phyloP scores from a whole-genome alignment of 2,329 filamentous ascomycete genomes.

The Epicoccum sorghinum region DNA sequence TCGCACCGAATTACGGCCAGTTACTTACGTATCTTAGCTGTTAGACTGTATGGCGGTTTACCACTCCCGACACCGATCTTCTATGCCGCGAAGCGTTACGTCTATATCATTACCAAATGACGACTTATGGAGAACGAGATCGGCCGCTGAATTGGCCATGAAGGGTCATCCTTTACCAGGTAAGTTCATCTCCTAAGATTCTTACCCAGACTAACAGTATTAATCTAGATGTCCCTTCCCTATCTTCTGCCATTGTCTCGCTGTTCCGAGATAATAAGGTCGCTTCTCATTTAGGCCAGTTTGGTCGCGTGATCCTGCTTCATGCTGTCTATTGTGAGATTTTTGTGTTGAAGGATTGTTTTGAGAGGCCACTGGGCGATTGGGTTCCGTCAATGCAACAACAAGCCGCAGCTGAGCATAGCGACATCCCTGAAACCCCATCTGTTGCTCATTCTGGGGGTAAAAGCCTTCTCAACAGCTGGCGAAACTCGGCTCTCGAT shows the following conservation, averaged over 20 bases:
- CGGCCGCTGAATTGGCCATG: not conserved
- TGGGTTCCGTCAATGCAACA: constrained; percentile 49
- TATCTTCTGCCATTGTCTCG: constrained; percentile 1
- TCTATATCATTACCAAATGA: constrained; percentile 4
- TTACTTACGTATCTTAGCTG: not conserved
- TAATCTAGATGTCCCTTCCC: not conserved
- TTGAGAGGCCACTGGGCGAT: constrained; percentile 47
- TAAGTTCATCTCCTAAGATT: not conserved
- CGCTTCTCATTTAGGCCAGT: constrained; percentile 51
- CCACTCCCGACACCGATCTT: constrained; percentile 8
- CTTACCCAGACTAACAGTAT: not conserved
- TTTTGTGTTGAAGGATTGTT: constrained; percentile 55
- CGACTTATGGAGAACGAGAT: not conserved
- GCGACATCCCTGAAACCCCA: constrained; percentile 48
- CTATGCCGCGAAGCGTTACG: constrained; percentile 2
- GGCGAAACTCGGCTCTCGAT: constrained; percentile 55
- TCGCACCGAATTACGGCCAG: constrained; percentile 22
- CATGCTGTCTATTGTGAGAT: constrained; percentile 58
- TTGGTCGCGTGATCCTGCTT: constrained; percentile 56
- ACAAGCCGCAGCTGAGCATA: not conserved
- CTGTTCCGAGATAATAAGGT: constrained; percentile 15
- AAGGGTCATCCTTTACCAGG: not conserved
- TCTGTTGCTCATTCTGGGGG: constrained; percentile 30
- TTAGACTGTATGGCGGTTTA: constrained; percentile 17
- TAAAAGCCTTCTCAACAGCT: constrained; percentile 44